phyloP scores from a whole-genome alignment of 768 basidiomycete genomes.

The Rhizopogon vulgaris region DNA sequence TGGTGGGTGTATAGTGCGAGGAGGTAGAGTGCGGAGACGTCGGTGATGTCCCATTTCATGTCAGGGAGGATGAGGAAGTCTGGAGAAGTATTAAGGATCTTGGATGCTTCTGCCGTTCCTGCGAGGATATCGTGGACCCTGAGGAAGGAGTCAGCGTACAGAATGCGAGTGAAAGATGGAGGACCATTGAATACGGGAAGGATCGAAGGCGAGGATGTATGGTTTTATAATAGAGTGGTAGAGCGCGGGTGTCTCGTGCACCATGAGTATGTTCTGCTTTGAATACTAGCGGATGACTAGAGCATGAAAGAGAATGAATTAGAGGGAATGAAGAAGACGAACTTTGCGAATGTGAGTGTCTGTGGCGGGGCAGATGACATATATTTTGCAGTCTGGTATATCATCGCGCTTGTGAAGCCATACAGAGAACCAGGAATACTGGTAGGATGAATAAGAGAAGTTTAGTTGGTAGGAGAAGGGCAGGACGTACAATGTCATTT shows the following conservation, averaged over 20 bases:
- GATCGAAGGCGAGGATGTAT: slow-evolving; percentile 72
- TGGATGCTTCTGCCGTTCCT: slow-evolving; percentile 68
- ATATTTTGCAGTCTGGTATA: slow-evolving; percentile 72
- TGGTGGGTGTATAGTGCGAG: slow-evolving; percentile 65
- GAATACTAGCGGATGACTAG: slow-evolving; percentile 50
- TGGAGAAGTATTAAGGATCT: slow-evolving; percentile 57
- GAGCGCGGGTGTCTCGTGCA: slow-evolving; percentile 77
- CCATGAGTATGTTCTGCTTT: slow-evolving; percentile 61
- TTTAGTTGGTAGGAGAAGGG: neutral
- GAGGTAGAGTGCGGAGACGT: slow-evolving; percentile 74
- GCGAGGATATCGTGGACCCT: slow-evolving; percentile 86
- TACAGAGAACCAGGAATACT: slow-evolving; percentile 82
- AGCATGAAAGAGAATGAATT: neutral
- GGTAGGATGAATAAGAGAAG: slow-evolving; percentile 7
- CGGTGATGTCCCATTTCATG: slow-evolving; percentile 92
- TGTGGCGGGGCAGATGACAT: slow-evolving; percentile 82
- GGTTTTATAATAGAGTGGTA: slow-evolving; percentile 69
- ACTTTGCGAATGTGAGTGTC: slow-evolving; percentile 87
- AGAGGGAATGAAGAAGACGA: neutral
- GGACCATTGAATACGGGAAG: slow-evolving; percentile 78
- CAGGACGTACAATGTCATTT: slow-evolving; percentile 59
- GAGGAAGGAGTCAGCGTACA: neutral
- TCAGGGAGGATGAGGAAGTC: slow-evolving; percentile 85
- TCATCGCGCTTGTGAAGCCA: slow-evolving; percentile 45
- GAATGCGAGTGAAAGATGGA: neutral